Base-by-base conservation (phyloP, 495 filamentous ascomycete genomes). In the Lasiosphaeria ovina region DNA sequence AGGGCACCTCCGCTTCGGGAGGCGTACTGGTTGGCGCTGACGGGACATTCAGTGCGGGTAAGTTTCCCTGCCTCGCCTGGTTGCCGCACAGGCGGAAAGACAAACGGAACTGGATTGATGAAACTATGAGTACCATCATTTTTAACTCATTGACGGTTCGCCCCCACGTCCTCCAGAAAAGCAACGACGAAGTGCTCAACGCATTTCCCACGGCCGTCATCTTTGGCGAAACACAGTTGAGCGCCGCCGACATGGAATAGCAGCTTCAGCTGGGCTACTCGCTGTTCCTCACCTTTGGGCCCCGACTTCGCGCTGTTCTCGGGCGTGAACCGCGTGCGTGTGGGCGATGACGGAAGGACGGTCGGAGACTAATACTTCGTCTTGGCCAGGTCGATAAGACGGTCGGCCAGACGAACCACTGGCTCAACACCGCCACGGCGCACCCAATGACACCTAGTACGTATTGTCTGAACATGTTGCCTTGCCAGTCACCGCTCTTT, bases 401-500 rank as follows among this genome's bases (percentile, higher is more conserved):
- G 0, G 63, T 64, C 3, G 60, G 51, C 3, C 50, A 63, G 17
- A 16, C 62, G 6, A 62, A 67, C 34, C 67, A 71, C 54, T 73
- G 73, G 67, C 35, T 64, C n/a, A 59, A 51, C 33, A 59, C 65
- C 0, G 66, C 62, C 2, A 44, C 14, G 0, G 79, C 80, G 0
- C 84, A 87, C 69, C 76, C 82, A 0, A 85, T 86, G 82, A 79
- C 81, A 1, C 79, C 76, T 24, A 75, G 84, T 86, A 80, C 65
- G 81, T 80, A 24, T 24, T 24, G 24, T 24, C 2, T 47, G 2
- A 3, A 12, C 38, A 42, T 7, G 38, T 8, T 1, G 38, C 0
- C 1, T 12, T 7, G 1, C 38, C 38, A 1, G 7, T 2, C 8
- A 42, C 12, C 3, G 1, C 44, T 11, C 16, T 47, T 47, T n/a